Conservation (phyloP, 2,329 filamentous ascomycete genomes). For the Teratosphaeriaceae sp. region DNA sequence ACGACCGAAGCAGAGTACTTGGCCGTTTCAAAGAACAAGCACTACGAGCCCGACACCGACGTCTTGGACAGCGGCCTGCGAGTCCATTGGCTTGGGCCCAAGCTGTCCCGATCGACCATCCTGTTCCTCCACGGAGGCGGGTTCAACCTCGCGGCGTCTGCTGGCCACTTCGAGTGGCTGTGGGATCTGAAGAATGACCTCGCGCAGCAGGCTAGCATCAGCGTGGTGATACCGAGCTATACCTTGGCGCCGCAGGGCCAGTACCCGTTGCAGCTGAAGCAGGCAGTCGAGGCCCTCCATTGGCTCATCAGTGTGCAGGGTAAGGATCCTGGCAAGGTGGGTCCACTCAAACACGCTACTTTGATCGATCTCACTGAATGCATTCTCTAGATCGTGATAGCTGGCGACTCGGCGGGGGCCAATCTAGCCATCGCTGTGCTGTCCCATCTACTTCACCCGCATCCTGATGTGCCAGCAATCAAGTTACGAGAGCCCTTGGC, state of each 20-base stretch:
- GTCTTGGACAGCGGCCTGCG: slow-evolving; percentile 38
- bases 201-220: slow-evolving; percentile 34
- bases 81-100: slow-evolving; percentile 42
- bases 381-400: slow-evolving; percentile 38
- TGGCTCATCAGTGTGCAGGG: slow-evolving; percentile 33
- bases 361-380: slow-evolving; percentile 3
- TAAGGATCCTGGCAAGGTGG: slow-evolving; percentile 30
- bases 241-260: slow-evolving; percentile 44
- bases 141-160: slow-evolving; percentile 43
- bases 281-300: slow-evolving; percentile 40
- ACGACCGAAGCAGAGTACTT: slow-evolving; percentile 31
- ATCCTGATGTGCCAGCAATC: slow-evolving; percentile 43
- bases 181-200: slow-evolving; percentile 38
- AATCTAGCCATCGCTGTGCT: slow-evolving; percentile 42
- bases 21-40: slow-evolving; percentile 28
- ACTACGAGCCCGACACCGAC: slow-evolving; percentile 33
- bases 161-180: slow-evolving; percentile 46
- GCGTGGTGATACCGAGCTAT: slow-evolving; percentile 51
- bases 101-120: slow-evolving; percentile 34
- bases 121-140: slow-evolving; percentile 50
- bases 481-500: slow-evolving; percentile 38
- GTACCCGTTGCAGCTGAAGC: slow-evolving; percentile 44
- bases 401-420: slow-evolving; percentile 50
- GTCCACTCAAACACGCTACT: background rate
- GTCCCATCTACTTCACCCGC: slow-evolving; percentile 51